Evolutionary conservation across 108 stramenopile species (phyloP), one percentile per base, ranked within the genome.

Genomic region (Stephanodiscus triporus): DNA sequence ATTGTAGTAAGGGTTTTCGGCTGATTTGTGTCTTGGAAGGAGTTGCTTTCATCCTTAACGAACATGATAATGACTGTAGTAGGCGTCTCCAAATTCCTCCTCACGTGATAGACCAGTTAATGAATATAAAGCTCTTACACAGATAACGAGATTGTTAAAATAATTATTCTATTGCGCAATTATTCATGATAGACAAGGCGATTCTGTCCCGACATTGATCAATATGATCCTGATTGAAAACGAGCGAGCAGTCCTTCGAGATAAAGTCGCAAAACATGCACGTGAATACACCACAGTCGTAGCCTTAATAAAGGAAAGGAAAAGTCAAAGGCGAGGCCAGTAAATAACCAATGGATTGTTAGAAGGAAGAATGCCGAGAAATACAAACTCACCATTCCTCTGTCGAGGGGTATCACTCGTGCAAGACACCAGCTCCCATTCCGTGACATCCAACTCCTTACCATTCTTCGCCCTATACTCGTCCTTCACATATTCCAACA

Each of bases 241-340:
- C 68, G 32, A 92, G 64, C 7, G 91, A 83, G 48, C 87, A 86
- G 57, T 92, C 89, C 60, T 83, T 86, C 29, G 90, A 90, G 29
- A 94, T 65, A 62, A 91, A 94, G 59, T 96, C 95, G 16, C 84
- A 79, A 73, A 92, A 94, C 91, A 93, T 96, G 85, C 92, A 96
- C 19, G 92, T 94, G 69, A 96, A 96, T 2, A 96, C 95, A 40
- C 95, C 95, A 67, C 95, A 96, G 54, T 96, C 95, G 63, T 74
- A 91, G 11, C 94, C 91, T 92, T 53, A 34, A 24, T 29, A 20
- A 22, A 45, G 36, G 9, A 24, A 24, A 51, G 62, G 72, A 11
- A 73, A 45, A 11, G 49, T 60, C n/a, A n/a, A n/a, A n/a, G n/a
- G n/a, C n/a, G n/a, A n/a, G n/a, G n/a, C n/a, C n/a, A n/a, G n/a